A percentile compares a stretch with the other conserved stretches of the same genome.
Evolutionary conservation across 148 eudicot species (phyloP).

Genomic region (Simmondsia chinensis): DNA sequence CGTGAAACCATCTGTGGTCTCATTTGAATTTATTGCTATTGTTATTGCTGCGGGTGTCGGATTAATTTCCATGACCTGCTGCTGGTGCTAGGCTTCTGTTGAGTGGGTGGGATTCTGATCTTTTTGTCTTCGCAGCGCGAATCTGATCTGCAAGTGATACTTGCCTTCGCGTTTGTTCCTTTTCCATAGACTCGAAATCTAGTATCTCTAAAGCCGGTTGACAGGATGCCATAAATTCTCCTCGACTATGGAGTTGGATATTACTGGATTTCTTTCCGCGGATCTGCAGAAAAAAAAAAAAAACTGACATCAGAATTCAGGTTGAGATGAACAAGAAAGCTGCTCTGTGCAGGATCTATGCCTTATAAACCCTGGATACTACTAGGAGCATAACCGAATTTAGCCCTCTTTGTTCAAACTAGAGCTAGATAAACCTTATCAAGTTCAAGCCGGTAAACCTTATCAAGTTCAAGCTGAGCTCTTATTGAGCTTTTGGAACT

Average conservation of each 20-base stretch:
- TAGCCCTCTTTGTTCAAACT: too few relatives aligned
- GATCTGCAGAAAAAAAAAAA: conserved; percentile 30
- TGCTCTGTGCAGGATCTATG: background rate
- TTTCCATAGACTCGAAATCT: conserved; percentile 45
- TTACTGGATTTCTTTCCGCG: conserved; percentile 38
- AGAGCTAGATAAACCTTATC: too few relatives aligned
- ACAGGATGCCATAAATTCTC: conserved; percentile 16
- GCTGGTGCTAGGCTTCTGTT: background rate
- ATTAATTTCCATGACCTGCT: background rate
- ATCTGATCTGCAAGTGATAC: conserved; percentile 86
- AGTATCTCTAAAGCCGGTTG: conserved; percentile 52
- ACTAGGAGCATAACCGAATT: too few relatives aligned
- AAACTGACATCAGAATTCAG: background rate
- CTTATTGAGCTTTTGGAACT: too few relatives aligned
- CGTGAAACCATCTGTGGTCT: too few relatives aligned
- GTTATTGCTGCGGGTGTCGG: too few relatives aligned
- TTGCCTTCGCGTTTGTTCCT: conserved; percentile 23
- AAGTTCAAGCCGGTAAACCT: too few relatives aligned
- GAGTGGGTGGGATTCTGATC: conserved; percentile 9
- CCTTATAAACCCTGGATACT: background rate
- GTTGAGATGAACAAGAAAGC: background rate
- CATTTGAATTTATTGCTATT: too few relatives aligned
- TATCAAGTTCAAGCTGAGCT: too few relatives aligned
- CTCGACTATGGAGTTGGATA: conserved; percentile 21
- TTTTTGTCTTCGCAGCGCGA: conserved; percentile 59